Base-by-base conservation (phyloP, 192 early-diverging fungal genomes). In the Chytriomyces confervae region DNA sequence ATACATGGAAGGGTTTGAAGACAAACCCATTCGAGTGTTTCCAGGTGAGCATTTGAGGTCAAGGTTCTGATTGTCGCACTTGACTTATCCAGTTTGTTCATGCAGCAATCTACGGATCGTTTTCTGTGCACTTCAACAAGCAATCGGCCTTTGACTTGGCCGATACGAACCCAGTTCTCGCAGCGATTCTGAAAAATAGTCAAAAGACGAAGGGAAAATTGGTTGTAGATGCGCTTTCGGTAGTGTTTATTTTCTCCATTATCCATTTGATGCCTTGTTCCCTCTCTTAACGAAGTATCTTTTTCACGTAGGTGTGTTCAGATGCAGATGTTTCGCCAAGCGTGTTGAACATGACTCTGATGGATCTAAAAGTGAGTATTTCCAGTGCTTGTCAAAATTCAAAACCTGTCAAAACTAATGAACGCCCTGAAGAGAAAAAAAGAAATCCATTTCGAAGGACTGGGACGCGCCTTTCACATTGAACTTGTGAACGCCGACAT, bases 1-100 rank as follows among this genome's bases (percentile, higher is more conserved):
- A 0, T 84, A 83, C 48, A 61, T 84, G 46, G 71, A 80, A 65
- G 43, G 75, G 10, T 75, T 68, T 48, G 53, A 69, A 44, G 69
- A 49, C 6, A 11, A 61, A 4, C 69, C 77, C 1, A 50, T 79
- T 46, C 51, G 62, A 24, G 77, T 79, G n/a, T 72, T 79, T n/a
- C 77, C 67, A 53, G 68, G 77, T 78, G 45, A 68, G 66, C 23
- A 29, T 64, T 74, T 61, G 23, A 6, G 50, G 20, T 72, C 10
- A 23, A 16, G n/a, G 47, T 46, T 3, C 13, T 18, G 50, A 16
- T 72, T 51, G 49, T 72, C 27, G 36, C 50, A n/a, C 36, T 8
- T 27, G 7, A n/a, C 36, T 8, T 27, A 29, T 49, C 13, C 18
- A n/a, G 16, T 13, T 75, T 75, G 1, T 23, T 18, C 60, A 72